phyloP scores from a whole-genome alignment of 2,329 filamentous ascomycete species.

The Hypoxylon sp. region DNA sequence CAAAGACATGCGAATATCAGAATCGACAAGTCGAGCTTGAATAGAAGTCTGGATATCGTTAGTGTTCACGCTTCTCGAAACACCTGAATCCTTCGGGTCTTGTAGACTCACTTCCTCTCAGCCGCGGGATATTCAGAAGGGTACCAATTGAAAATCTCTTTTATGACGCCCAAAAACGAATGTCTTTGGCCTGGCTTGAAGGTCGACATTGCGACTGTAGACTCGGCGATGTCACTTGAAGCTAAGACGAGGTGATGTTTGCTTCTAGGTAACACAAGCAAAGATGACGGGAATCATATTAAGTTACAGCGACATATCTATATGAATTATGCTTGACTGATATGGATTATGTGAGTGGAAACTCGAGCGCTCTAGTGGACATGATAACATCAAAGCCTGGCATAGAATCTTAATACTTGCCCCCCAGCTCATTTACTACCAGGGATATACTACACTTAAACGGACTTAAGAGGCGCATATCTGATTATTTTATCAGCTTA shows the following conservation, averaged over 20 bases:
- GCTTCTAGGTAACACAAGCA: neutral
- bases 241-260: no score
- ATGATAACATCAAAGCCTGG: slow-evolving; percentile 4
- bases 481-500: slow-evolving; percentile 10
- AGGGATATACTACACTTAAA: no score
- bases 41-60: slow-evolving; percentile 40
- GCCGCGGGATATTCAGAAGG: slow-evolving; percentile 44
- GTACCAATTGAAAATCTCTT: slow-evolving; percentile 50
- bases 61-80: neutral
- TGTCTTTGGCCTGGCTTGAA: slow-evolving; percentile 9
- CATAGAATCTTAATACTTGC: neutral
- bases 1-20: slow-evolving; percentile 47
- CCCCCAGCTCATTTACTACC: neutral
- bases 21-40: slow-evolving; percentile 48
- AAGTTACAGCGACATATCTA: no score
- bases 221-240: neutral
- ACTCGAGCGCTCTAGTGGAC: slow-evolving; percentile 5
- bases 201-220: slow-evolving; percentile 17
- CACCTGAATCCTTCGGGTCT: neutral
- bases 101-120: slow-evolving; percentile 43
- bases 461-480: no score
- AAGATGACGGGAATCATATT: no score
- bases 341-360: no score
- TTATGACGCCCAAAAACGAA: slow-evolving; percentile 39
- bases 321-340: no score